Conservation (phyloP, 148 eudicot species). For the Nepenthes gracilis region DNA sequence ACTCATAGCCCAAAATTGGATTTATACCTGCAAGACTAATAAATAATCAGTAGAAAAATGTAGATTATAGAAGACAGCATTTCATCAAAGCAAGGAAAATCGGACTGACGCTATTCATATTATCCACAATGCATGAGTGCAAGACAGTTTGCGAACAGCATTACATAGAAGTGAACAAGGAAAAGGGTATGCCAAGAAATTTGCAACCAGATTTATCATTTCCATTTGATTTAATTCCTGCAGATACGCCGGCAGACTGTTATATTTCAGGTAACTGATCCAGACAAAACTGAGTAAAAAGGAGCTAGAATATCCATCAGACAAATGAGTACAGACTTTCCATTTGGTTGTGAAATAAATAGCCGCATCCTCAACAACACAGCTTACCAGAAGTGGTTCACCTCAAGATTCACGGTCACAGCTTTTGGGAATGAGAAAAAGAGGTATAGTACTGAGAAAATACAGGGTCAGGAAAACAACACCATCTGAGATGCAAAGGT, state of each 20-base stretch:
- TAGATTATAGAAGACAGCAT: too few relatives aligned
- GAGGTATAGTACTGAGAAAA: constrained; percentile 29
- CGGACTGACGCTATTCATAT: too few relatives aligned
- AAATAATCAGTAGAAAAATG: too few relatives aligned
- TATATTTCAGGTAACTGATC: constrained; percentile 22
- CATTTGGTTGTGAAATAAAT: constrained; percentile 43
- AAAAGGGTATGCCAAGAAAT: too few relatives aligned
- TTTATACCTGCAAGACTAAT: too few relatives aligned
- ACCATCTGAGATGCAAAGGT: constrained; percentile 29
- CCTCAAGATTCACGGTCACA: constrained; percentile 31
- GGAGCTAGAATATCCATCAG: constrained; percentile 25
- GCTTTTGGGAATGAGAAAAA: constrained; percentile 41
- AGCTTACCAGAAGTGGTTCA: constrained; percentile 47
- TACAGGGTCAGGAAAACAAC: constrained; percentile 25
- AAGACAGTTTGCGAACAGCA: too few relatives aligned
- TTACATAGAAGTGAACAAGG: too few relatives aligned
- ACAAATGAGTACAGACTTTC: constrained; percentile 19
- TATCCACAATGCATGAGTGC: too few relatives aligned
- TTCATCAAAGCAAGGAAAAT: too few relatives aligned
- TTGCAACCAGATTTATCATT: too few relatives aligned
- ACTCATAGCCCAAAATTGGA: too few relatives aligned
- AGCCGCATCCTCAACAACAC: constrained; percentile 26
- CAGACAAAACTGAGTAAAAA: background rate
- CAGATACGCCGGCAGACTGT: constrained; percentile 37
- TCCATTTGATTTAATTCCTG: background rate